phyloP scores from a whole-genome alignment of 306 rosid species.

The Lathyrus sativus region DNA sequence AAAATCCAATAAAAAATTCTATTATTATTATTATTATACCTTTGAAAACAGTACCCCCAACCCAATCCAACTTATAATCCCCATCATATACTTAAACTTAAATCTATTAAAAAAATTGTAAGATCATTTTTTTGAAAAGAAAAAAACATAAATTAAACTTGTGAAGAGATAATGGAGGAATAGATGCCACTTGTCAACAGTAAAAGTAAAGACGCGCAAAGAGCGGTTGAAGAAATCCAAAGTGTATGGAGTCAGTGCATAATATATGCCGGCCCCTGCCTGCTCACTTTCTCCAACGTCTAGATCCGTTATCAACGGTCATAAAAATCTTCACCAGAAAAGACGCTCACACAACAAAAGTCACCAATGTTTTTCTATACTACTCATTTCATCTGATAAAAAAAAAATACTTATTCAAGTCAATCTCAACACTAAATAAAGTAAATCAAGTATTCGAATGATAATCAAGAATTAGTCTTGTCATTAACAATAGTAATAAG shows the following conservation, averaged over 20 bases:
- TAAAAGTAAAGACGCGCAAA: neutral
- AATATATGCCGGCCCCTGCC: conserved; percentile 24
- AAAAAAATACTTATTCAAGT: neutral
- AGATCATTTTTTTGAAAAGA: too few species aligned
- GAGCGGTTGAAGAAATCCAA: conserved; percentile 47
- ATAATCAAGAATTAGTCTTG: conserved; percentile 2
- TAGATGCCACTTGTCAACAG: conserved; percentile 13
- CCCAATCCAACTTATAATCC: too few species aligned
- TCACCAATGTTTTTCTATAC: neutral
- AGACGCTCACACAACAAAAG: neutral
- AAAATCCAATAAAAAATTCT: too few species aligned
- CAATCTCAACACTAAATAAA: neutral
- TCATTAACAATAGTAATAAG: neutral
- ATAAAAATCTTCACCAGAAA: neutral
- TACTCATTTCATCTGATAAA: neutral
- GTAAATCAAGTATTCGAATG: too few species aligned
- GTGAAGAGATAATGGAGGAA: too few species aligned
- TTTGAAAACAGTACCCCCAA: too few species aligned
- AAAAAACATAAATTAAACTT: too few species aligned
- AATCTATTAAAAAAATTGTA: too few species aligned
- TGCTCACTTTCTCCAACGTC: conserved; percentile 34
- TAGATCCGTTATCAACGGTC: conserved; percentile 29
- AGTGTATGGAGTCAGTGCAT: conserved; percentile 16
- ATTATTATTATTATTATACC: too few species aligned
- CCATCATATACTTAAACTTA: too few species aligned